Evolutionary conservation across 257 asterid species (phyloP), one percentile per base, ranked within the genome.

Genomic region (Solanum ossicruentum): DNA sequence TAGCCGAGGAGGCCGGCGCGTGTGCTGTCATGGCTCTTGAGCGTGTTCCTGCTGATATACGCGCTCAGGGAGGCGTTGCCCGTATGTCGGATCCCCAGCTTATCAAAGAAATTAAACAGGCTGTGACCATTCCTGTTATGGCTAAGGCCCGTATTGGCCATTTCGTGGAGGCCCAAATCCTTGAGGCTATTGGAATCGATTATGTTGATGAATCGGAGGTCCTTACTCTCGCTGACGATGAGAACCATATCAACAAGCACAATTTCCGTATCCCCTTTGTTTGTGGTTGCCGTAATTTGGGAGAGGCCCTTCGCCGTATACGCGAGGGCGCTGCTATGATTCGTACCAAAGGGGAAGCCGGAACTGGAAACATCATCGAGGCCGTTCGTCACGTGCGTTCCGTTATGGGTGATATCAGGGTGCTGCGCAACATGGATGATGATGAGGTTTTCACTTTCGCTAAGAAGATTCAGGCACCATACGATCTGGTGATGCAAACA

Each of bases 301-400:
- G 98, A 11, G 98, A 95, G 87, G 98, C 98, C 16, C 95, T 95
- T 67, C 94, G 98, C 84, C 93, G 98, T 81, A 88, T 95, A 84
- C 88, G 98, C 17, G 98, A 95, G 85, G 98, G 98, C 57, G 98
- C 98, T 66, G 98, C 98, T 80, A 93, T 95, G 98, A 94, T 95
- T 10, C 94, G 98, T 13, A 95, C 98, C 12, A 93, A 95, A 85
- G 98, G 98, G 3, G 98, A 95, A 91, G 98, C 98, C 8, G 98
- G 98, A 0, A 93, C 98, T 2, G 98, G 98, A 3, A 95, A 93
- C 91, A 65, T 95, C 12, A 90, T 93, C 16, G 98, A 95, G 92
- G 98, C 98, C n/a, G 98, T 95, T 85, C 98, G 98, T 52, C 98
- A 95, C 69, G 98, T 95, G 49, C 89, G 98, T 5, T 92, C 96